Base-by-base conservation (phyloP, 2,329 filamentous ascomycete species). In the Diaporthe helianthi region DNA sequence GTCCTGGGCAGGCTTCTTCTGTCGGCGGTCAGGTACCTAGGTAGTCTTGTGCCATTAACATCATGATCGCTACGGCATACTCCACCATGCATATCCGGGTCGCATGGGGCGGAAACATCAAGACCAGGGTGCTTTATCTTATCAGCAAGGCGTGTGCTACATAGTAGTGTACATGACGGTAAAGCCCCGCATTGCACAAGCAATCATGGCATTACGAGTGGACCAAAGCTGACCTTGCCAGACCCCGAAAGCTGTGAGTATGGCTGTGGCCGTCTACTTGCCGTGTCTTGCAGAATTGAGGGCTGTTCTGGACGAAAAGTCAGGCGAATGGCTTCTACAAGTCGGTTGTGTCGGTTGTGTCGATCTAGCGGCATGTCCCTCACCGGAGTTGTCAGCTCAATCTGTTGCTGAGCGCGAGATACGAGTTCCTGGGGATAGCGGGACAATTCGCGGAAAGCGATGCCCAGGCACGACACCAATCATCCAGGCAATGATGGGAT, bases 291-390 rank as follows among this genome's bases (percentile, higher is more conserved):
- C 22, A 63, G 44, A 44, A 47, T 19, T 49, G 44, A 24, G 58
- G n/a, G 29, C 13, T 33, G 13, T 49, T 49, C 13, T 63, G 44
- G 29, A 60, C 58, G 44, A 49, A n/a, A 49, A 31, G 44, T 63
- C 58, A 63, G 26, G 58, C 19, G 44, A 44, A 36, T 36, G 41
- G n/a, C 41, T 44, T 63, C 58, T 63, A 41, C 19, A 17, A 44
- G 17, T 44, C 41, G 36, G 36, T 38, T 33, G 26, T 46, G 38
- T 15, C 38, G 55, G 19, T 31, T 60, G n/a, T 63, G 58, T 49
- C 58, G 58, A 63, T 63, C 58, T 44, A 41, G 41, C 41, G 44
- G 58, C 58, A 49, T 44, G 58, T 63, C 58, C 29, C 36, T 24
- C 12, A 33, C 58, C 58, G 49, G 44, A 63, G 58, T 49, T 63